Evolutionary conservation across 176 grass and related monocot genomes (phyloP).

Genomic region (Musa itinerans): DNA sequence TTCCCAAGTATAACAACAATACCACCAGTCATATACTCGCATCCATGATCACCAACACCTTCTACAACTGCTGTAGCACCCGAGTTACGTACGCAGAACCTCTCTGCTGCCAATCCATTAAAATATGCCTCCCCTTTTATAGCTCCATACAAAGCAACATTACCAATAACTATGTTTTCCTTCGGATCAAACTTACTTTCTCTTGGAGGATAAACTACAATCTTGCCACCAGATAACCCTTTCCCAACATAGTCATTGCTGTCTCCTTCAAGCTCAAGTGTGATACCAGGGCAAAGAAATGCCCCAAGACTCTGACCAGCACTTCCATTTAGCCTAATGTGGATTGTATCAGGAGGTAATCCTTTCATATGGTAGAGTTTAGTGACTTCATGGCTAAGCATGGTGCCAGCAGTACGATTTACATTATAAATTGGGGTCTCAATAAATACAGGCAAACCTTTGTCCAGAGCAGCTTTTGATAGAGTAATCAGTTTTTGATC

Average conservation of each 20-base stretch:
- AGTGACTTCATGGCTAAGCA: conserved; percentile 88
- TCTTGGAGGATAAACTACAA: conserved; percentile 87
- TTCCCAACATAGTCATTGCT: conserved; percentile 99
- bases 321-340: conserved; percentile 80
- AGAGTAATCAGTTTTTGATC: conserved; percentile 67
- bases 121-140: conserved; percentile 93
- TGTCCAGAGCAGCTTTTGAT: conserved; percentile 53
- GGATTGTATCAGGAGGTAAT: conserved; percentile 62
- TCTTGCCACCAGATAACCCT: conserved; percentile 90
- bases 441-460: conserved; percentile 56
- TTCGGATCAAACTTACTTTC: conserved; percentile 67
- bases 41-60: conserved; percentile 96
- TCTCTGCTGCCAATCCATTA: conserved; percentile 96
- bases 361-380: conserved; percentile 84
- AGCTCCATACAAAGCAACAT: conserved; percentile 96
- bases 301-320: conserved; percentile 93
- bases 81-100: conserved; percentile 98
- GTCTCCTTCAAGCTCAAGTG: conserved; percentile 96
- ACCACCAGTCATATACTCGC: conserved; percentile 99
- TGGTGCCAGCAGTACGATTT: conserved; percentile 81
- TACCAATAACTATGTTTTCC: conserved; percentile 96
- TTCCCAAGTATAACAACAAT: conserved; percentile 80
- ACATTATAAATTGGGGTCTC: conserved; percentile 68
- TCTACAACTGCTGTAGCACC: conserved; percentile 94
- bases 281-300: conserved; percentile 94